A percentile compares a stretch with the other conserved stretches of the same genome.
Evolutionary conservation across 768 basidiomycete species (phyloP).

Genomic region (Serendipita vermifera): DNA sequence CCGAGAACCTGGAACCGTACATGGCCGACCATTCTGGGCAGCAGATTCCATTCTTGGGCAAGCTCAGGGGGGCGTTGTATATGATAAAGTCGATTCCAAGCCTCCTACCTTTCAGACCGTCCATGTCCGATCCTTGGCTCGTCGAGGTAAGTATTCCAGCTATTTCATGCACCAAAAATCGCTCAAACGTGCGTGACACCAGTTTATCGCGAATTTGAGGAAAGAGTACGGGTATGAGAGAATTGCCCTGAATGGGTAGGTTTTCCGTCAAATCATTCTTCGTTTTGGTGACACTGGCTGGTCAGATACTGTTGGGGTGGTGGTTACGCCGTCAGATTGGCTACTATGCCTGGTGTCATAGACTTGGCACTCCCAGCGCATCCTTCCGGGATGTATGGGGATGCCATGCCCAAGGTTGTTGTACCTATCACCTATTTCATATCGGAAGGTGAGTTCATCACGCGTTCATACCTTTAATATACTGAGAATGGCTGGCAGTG

Average conservation of each 20-base stretch:
- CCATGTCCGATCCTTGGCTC: neutral
- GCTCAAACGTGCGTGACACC: too few species aligned
- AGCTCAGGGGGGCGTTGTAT: neutral
- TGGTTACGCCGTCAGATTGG: neutral
- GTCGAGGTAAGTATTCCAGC: neutral
- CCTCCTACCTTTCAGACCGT: neutral
- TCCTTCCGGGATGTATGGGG: neutral
- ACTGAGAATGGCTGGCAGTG: neutral
- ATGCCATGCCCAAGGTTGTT: neutral
- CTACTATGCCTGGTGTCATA: neutral
- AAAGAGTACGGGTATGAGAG: slow-evolving; percentile 2
- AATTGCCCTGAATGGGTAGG: neutral
- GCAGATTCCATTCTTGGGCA: neutral
- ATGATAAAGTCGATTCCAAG: neutral
- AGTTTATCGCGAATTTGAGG: neutral
- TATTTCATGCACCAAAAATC: neutral
- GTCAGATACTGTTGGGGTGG: slow-evolving; percentile 4
- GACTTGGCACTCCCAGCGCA: neutral
- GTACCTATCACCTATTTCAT: neutral
- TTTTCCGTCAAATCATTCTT: neutral
- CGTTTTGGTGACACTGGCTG: neutral
- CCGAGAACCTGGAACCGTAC: neutral
- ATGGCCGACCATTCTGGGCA: neutral
- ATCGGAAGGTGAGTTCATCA: neutral
- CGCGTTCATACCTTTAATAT: neutral